Evolutionary conservation across 176 grass and related monocot genomes (phyloP).

Genomic region (Zea mays): DNA sequence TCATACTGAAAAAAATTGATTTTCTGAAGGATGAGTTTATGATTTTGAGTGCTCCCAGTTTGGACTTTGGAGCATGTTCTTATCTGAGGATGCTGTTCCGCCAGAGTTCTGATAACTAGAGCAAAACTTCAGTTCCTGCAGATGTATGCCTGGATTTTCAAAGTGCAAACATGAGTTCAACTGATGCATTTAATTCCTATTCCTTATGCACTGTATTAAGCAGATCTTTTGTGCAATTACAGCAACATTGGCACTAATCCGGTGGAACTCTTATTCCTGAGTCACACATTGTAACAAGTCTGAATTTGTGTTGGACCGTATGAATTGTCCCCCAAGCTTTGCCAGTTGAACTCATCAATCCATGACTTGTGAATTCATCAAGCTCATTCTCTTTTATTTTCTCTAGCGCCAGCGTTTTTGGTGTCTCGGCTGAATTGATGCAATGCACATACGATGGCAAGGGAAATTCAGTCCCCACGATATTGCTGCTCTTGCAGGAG

Average conservation of each 20-base stretch:
- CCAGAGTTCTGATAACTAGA: constrained; percentile 9
- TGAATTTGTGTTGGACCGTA: no score
- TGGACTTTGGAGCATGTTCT: neutral
- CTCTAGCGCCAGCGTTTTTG: constrained; percentile 74
- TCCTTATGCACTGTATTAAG: neutral
- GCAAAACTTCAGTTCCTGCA: neutral
- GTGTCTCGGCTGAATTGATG: constrained; percentile 93
- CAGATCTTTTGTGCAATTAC: neutral
- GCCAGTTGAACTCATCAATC: neutral
- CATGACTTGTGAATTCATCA: neutral
- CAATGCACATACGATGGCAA: constrained; percentile 77
- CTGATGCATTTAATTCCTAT: neutral
- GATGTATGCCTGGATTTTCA: neutral
- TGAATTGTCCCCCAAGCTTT: neutral
- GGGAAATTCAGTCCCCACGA: constrained; percentile 88
- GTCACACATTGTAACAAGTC: neutral
- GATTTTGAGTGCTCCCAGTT: neutral
- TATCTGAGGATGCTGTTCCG: neutral
- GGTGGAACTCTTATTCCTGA: neutral
- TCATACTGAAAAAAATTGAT: neutral
- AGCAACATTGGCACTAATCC: neutral
- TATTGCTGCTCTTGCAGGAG: constrained; percentile 85
- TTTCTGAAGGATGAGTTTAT: neutral
- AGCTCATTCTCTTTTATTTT: neutral
- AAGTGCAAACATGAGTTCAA: no score